phyloP scores from a whole-genome alignment of 768 basidiomycete genomes.

The Trametes villosa region DNA sequence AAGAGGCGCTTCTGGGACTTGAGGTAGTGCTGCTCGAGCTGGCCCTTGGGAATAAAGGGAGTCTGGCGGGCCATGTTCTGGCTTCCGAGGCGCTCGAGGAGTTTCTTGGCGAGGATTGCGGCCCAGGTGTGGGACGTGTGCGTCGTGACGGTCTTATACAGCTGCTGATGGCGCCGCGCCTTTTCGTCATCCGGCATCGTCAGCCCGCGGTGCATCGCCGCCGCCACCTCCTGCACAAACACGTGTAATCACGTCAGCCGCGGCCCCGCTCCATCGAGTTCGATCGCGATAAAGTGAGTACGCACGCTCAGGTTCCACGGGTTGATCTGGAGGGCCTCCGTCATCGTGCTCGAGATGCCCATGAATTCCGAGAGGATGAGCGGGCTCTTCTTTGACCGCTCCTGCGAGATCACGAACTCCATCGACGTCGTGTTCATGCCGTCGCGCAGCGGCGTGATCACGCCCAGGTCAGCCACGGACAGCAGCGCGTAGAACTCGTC shows the following conservation, averaged over 20 bases:
- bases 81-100: constrained; percentile 78
- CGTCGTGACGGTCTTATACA: constrained; percentile 86
- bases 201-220: constrained; percentile 88
- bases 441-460: constrained; percentile 94
- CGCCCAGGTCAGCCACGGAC: constrained; percentile 89
- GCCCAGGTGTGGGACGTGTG: constrained; percentile 98
- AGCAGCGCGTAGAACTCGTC: constrained; percentile 98
- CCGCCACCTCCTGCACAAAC: constrained; percentile 69
- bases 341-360: constrained; percentile 94
- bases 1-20: constrained; percentile 82
- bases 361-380: constrained; percentile 96
- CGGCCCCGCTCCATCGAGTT: background rate
- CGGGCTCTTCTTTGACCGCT: constrained; percentile 79
- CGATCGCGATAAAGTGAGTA: too few species aligned
- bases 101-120: constrained; percentile 83
- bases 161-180: constrained; percentile 65
- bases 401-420: constrained; percentile 97
- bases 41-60: constrained; percentile 74
- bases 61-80: constrained; percentile 83
- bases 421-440: constrained; percentile 99
- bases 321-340: constrained; percentile 87
- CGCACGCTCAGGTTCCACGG: constrained; percentile 92
- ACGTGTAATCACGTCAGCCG: constrained; percentile 5
- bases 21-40: constrained; percentile 63
- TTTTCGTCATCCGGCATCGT: constrained; percentile 82